Evolutionary conservation across 768 basidiomycete genomes (phyloP).

Genomic region (Gautieria morchelliformis): DNA sequence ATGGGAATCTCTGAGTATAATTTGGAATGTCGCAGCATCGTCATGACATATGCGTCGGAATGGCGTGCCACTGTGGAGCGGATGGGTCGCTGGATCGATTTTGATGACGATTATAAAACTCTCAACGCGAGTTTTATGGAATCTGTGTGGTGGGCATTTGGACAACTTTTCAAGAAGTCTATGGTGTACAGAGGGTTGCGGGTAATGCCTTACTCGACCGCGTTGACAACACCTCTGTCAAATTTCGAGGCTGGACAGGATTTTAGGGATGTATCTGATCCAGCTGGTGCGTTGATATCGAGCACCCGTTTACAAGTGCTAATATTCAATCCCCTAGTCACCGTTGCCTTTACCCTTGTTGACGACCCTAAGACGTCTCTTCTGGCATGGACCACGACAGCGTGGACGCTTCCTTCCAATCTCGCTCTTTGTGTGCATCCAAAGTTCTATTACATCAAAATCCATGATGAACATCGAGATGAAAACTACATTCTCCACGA

Average conservation of each 20-base stretch:
- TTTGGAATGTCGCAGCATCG: conserved; percentile 89
- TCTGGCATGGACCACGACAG: conserved; percentile 97
- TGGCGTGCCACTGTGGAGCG: conserved; percentile 94
- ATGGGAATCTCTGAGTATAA: conserved; percentile 99
- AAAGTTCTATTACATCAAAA: conserved; percentile 92
- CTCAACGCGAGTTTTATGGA: conserved; percentile 93
- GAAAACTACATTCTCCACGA: conserved; percentile 91
- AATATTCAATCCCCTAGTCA: conserved; percentile 40
- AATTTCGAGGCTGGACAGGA: conserved; percentile 95
- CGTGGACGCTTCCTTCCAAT: conserved; percentile 97
- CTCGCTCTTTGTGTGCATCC: conserved; percentile 94
- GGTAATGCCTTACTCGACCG: conserved; percentile 98
- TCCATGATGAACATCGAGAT: conserved; percentile 80
- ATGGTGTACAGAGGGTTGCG: conserved; percentile 88
- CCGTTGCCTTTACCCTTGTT: conserved; percentile 88
- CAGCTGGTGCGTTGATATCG: conserved; percentile 50
- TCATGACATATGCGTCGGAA: conserved; percentile 92
- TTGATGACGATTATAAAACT: conserved; percentile 99
- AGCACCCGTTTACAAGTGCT: neutral
- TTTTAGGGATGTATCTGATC: conserved; percentile 91
- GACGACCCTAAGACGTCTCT: conserved; percentile 87
- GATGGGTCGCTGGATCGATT: conserved; percentile 99
- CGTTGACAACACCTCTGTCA: conserved; percentile 89
- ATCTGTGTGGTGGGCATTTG: conserved; percentile 98
- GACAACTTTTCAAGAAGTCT: conserved; percentile 83